Conservation (phyloP, 305 asterid species). For the Plantago coronopus region DNA sequence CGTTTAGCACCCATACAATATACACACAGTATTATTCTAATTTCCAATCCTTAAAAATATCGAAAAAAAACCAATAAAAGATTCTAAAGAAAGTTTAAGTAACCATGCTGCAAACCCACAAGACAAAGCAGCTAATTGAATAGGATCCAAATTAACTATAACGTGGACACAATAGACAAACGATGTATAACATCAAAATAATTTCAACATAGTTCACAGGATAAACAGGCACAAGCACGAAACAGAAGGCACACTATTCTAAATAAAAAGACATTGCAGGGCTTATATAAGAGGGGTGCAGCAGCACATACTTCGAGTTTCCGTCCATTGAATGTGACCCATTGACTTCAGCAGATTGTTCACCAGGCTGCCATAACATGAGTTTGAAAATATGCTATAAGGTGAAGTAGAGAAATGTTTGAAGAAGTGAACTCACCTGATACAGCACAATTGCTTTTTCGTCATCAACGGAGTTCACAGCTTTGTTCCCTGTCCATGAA, state of each 20-base stretch:
- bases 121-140: no score
- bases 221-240: constrained; percentile 8
- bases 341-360: constrained; percentile 45
- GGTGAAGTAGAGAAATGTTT: constrained; percentile 16
- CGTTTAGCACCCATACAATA: no score
- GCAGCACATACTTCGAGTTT: constrained; percentile 62
- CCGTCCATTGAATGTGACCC: constrained; percentile 47
- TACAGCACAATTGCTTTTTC: constrained; percentile 89
- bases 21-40: no score
- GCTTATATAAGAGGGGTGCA: constrained; percentile 20
- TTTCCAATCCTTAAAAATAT: no score
- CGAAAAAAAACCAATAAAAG: no score
- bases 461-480: constrained; percentile 41
- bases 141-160: no score
- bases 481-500: constrained; percentile 58
- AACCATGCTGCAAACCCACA: no score
- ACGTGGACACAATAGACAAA: no score
- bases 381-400: constrained; percentile 19
- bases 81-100: no score
- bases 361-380: constrained; percentile 60
- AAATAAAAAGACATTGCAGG: constrained; percentile 25
- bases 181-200: background rate
- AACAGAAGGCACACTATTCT: background rate
- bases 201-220: constrained; percentile 3
- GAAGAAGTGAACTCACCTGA: constrained; percentile 45